These are phyloP conservation scores for Pythium brachiatum DNA, from an alignment of 352 stramenopile species.

Conservation along the genomic window DNA sequence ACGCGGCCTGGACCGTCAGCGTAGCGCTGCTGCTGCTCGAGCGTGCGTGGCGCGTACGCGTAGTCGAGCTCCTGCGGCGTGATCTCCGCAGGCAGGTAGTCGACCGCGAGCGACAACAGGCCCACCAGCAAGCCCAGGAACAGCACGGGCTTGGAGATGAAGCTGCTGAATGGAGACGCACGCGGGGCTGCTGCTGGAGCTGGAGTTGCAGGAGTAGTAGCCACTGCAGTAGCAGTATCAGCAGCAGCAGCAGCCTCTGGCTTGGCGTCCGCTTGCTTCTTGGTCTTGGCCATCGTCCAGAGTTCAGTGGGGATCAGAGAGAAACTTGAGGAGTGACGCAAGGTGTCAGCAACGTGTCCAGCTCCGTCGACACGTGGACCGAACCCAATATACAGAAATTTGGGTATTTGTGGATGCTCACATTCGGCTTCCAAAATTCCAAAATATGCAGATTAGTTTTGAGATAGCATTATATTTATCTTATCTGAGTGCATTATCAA, in stretches of 20 bases:
- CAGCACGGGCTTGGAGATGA: slow-evolving; percentile 48
- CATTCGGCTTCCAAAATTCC: background rate
- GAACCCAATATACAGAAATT: background rate
- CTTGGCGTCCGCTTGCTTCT: slow-evolving; percentile 8
- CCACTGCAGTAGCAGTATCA: background rate
- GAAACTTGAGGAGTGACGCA: background rate
- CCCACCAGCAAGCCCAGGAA: slow-evolving; percentile 47
- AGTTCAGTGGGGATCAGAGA: background rate
- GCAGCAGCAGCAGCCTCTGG: background rate
- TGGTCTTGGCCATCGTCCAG: slow-evolving; percentile 13
- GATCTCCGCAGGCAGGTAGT: slow-evolving; percentile 43
- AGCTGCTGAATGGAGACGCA: slow-evolving; percentile 18
- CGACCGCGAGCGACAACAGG: slow-evolving; percentile 48
- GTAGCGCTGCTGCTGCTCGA: slow-evolving; percentile 41
- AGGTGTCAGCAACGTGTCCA: background rate
- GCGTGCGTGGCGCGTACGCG: slow-evolving; percentile 37
- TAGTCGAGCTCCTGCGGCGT: slow-evolving; percentile 33
- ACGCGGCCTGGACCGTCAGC: slow-evolving; percentile 6
- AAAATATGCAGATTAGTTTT: too few relatives aligned
- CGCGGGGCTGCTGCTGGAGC: background rate
- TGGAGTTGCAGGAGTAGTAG: background rate
- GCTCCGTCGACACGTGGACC: slow-evolving; percentile 3
- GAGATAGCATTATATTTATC: background rate
- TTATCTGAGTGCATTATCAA: slow-evolving; percentile 18
- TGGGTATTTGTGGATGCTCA: background rate